Evolutionary conservation across 1,284 basidiomycete species (phyloP), one percentile per base, ranked within the genome.

Genomic region (Polyporus tsugae): DNA sequence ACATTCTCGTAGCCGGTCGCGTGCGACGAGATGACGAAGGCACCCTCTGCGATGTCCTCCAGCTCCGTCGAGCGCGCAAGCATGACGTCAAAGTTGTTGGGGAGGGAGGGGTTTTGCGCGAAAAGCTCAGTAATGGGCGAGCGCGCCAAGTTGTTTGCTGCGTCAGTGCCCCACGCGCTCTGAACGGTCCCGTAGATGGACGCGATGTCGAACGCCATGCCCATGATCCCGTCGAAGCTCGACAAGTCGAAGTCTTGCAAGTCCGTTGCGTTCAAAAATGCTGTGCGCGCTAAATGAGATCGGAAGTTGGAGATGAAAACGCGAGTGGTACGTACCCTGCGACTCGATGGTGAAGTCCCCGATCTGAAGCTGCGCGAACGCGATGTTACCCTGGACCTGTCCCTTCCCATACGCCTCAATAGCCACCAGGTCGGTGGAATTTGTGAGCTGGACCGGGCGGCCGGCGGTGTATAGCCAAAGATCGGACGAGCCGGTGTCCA

Each of bases 101-200:
- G 75, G 55, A 71, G 67, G 25, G 70, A 65, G 33, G 58, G 42
- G 68, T 67, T 80, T 66, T 36, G 82, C 72, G 22, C 76, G 75
- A 67, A 77, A 73, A 74, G 84, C 75, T 15, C 78, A 71, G 69
- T 63, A 33, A 75, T 62, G 36, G 65, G 65, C 1, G 66, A 59
- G 6, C 67, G 67, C 1, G 67, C 53, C 64, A 73, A 67, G 62
- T 69, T 3, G 6, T 61, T 42, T 1, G 67, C 69, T 62, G 58
- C 64, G 35, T 78, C 80, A 2, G 46, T 25, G 6, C 73, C 71
- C n/a, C 86, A 78, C 0, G 79, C 78, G 72, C 84, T 77, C 89
- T 91, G 91, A 62, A 94, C 84, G 1, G 62, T 42, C 36, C 15
- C 15, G 33, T 66, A 59, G 57, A 72, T 68, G 44, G 33, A 19